phyloP scores from a whole-genome alignment of 164 flowering plant species.

The Tetracentron sinense region DNA sequence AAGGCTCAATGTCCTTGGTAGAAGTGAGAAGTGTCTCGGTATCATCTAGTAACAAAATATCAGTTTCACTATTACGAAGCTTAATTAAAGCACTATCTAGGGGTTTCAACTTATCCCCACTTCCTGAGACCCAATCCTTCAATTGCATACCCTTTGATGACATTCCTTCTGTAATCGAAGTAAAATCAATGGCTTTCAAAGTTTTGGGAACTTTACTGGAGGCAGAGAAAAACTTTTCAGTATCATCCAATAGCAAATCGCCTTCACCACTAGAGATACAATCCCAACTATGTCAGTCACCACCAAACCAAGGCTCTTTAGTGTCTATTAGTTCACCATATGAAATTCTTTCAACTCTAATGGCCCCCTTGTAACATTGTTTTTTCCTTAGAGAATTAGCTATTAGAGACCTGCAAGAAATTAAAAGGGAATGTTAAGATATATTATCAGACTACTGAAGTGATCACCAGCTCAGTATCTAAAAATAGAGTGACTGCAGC shows the following conservation, averaged over 20 bases:
- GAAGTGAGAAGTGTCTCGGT: constrained; percentile 2
- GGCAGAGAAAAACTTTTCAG: constrained; percentile 49
- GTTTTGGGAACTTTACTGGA: constrained; percentile 33
- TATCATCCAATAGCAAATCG: constrained; percentile 68
- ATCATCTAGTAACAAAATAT: constrained; percentile 15
- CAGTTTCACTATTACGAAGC: too few species aligned
- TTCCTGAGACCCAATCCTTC: constrained; percentile 32
- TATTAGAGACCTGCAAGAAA: constrained; percentile 61
- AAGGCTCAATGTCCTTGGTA: constrained; percentile 11
- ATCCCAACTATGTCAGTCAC: constrained; percentile 70
- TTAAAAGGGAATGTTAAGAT: neutral
- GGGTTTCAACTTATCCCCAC: constrained; percentile 17
- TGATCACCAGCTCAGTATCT: neutral
- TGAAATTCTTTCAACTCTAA: constrained; percentile 56
- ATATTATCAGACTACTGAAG: neutral
- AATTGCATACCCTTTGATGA: constrained; percentile 48
- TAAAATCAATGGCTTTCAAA: constrained; percentile 51
- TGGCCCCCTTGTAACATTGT: constrained; percentile 61
- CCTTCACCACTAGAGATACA: constrained; percentile 90
- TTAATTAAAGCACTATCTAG: constrained; percentile 14
- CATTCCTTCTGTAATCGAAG: constrained; percentile 34
- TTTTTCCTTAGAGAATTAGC: constrained; percentile 61
- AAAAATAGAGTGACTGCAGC: neutral
- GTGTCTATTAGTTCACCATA: constrained; percentile 24
- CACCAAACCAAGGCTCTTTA: constrained; percentile 33